Conservation (phyloP, 108 stramenopile genomes). For the Cyclotella choctawhatcheeana region DNA sequence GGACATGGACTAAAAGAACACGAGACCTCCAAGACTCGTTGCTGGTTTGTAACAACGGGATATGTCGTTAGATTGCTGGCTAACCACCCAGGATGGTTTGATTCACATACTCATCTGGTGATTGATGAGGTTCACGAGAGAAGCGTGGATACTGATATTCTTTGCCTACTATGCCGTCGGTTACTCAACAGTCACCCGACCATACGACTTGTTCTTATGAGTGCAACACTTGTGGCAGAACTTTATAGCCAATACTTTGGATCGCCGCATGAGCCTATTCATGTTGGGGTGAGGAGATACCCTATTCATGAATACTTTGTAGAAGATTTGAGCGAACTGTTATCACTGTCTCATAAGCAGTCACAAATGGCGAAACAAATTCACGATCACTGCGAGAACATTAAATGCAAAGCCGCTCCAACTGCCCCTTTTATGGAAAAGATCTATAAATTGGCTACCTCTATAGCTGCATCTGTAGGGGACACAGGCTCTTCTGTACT, state of each 20-base stretch:
- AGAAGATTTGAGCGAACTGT: constrained; percentile 64
- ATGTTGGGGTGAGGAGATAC: constrained; percentile 79
- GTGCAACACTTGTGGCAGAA: constrained; percentile 86
- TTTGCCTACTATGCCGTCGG: constrained; percentile 84
- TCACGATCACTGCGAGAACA: constrained; percentile 52
- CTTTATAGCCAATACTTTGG: constrained; percentile 88
- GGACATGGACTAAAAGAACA: constrained; percentile 89
- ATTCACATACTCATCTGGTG: constrained; percentile 31
- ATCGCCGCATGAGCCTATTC: constrained; percentile 63
- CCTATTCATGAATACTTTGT: constrained; percentile 83
- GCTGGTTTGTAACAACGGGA: constrained; percentile 91
- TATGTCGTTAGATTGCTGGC: constrained; percentile 90
- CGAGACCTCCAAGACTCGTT: constrained; percentile 69
- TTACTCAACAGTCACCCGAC: constrained; percentile 68
- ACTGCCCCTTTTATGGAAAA: constrained; percentile 46
- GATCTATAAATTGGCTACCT: constrained; percentile 52
- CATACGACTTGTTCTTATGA: constrained; percentile 91
- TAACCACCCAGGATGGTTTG: constrained; percentile 78
- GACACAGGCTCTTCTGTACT: constrained; percentile 80
- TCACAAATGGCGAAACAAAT: constrained; percentile 48
- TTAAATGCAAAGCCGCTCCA: constrained; percentile 60
- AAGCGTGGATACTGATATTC: constrained; percentile 53
- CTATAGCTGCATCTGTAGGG: constrained; percentile 63
- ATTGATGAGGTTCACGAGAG: constrained; percentile 17
- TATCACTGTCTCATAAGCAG: constrained; percentile 53